Base-by-base conservation (phyloP, 164 flowering plant species). In the Umbellularia californica region DNA sequence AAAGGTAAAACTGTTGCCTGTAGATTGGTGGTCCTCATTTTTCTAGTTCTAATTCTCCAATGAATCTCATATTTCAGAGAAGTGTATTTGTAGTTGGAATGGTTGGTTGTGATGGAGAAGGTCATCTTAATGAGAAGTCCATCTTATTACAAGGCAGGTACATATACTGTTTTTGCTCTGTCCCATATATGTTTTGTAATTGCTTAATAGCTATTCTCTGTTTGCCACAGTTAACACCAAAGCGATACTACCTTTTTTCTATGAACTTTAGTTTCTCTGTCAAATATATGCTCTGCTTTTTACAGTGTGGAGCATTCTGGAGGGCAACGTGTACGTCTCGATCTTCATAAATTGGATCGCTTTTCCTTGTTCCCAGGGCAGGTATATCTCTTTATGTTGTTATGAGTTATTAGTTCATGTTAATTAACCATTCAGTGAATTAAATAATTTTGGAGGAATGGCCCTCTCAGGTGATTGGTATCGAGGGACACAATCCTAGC, bases 331-430 rank as follows among this genome's bases (percentile, higher is more conserved):
- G 97, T 94, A 70, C 97, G 94, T 35, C 86, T 96, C 77, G 98
- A 94, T 81, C 82, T 92, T 79, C 89, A 89, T 60, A 89, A 89
- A 12, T 69, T 90, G 74, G 82, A 69, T 50, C 90, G 88, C 27
- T 91, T 84, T 83, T 96, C 99, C 69, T 76, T 94, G 71, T 96
- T 96, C 64, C 98, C 99, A 10, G 99, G 99, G 79, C 99, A 96
- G 90, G 99, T 91, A 81, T 68, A 33, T 69, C 24, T 47, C 20
- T 4, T 3, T 20, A n/a, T 9, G 15, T 64, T 12, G 22, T 64
- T 24, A 58, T 58, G 67, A 64, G 14, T 5, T 22, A 20, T 11
- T 64, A 22, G 24, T 64, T 64, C 27, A 64, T 20, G n/a, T 24
- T 13, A 20, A n/a, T 64, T n/a, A 7, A 3, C 73, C 69, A 68